Evolutionary conservation across 345 rosid species (phyloP).

Genomic region (Lepidium didymum): DNA sequence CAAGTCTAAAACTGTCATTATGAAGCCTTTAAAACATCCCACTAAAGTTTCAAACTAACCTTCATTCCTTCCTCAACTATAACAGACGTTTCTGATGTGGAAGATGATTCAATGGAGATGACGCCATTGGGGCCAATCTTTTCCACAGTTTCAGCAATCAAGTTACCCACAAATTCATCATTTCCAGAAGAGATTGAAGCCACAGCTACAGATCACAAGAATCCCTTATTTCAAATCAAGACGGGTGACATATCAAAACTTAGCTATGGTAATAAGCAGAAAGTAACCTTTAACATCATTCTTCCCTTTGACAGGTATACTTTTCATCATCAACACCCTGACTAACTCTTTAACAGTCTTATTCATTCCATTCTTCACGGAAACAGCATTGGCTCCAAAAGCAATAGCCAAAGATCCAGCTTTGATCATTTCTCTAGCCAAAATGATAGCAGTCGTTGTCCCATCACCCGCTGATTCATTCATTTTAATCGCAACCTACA

Average conservation of each 20-base stretch:
- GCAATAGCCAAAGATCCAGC: constrained; percentile 62
- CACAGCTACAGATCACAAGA: constrained; percentile 50
- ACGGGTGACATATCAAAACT: not conserved
- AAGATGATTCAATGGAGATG: constrained; percentile 67
- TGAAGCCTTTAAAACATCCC: not conserved
- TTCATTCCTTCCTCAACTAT: constrained; percentile 83
- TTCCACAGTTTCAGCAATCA: constrained; percentile 66
- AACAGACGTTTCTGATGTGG: constrained; percentile 61
- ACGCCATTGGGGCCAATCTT: constrained; percentile 87
- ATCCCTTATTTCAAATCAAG: not conserved
- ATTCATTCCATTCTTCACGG: constrained; percentile 62
- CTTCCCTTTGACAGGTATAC: constrained; percentile 58
- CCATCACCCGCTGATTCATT: constrained; percentile 91
- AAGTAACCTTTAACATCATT: constrained; percentile 57
- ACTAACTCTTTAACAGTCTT: constrained; percentile 54
- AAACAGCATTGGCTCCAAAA: constrained; percentile 79
- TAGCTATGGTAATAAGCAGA: not conserved
- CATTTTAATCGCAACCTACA: constrained; percentile 77
- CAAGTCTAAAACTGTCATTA: not conserved
- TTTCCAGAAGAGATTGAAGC: constrained; percentile 91
- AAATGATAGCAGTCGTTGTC: constrained; percentile 73
- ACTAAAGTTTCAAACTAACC: constrained; percentile 33
- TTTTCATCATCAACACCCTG: constrained; percentile 38
- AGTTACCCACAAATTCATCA: constrained; percentile 61
- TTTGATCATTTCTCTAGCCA: constrained; percentile 77